Conservation (phyloP, 257 asterid species). For the Solanum phureja region DNA sequence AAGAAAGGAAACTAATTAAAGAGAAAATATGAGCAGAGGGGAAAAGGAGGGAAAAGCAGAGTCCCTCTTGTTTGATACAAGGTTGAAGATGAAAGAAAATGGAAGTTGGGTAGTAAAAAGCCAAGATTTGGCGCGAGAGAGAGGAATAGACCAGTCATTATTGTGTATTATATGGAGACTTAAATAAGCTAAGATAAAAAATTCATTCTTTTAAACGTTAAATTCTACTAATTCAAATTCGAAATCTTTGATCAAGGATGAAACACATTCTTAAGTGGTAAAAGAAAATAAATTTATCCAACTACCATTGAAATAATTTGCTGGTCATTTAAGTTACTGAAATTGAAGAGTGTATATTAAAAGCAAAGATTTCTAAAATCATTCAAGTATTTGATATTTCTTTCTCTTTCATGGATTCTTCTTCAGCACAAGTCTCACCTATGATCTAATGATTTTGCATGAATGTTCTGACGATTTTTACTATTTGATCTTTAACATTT, state of each 20-base stretch:
- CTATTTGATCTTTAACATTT: background rate
- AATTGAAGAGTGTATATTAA: background rate
- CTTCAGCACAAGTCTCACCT: background rate
- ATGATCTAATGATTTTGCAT: background rate
- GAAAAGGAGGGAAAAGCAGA: conserved; percentile 2
- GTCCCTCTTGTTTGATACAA: conserved; percentile 18
- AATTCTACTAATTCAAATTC: too few relatives aligned
- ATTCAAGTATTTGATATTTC: background rate
- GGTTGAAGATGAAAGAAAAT: background rate
- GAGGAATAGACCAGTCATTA: background rate
- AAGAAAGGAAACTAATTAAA: background rate
- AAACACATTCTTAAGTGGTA: background rate
- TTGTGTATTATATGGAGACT: conserved; percentile 2
- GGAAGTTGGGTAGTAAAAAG: background rate
- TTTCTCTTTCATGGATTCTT: background rate
- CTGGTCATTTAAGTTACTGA: background rate
- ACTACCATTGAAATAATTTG: background rate
- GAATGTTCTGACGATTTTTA: background rate
- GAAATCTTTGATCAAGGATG: too few relatives aligned
- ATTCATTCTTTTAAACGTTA: too few relatives aligned
- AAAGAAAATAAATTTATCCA: background rate
- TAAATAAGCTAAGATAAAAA: background rate
- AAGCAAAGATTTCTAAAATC: background rate
- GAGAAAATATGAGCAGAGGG: background rate
- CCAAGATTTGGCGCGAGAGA: conserved; percentile 28